Evolutionary conservation across 257 asterid species (phyloP).

Genomic region (Lycium barbarum): DNA sequence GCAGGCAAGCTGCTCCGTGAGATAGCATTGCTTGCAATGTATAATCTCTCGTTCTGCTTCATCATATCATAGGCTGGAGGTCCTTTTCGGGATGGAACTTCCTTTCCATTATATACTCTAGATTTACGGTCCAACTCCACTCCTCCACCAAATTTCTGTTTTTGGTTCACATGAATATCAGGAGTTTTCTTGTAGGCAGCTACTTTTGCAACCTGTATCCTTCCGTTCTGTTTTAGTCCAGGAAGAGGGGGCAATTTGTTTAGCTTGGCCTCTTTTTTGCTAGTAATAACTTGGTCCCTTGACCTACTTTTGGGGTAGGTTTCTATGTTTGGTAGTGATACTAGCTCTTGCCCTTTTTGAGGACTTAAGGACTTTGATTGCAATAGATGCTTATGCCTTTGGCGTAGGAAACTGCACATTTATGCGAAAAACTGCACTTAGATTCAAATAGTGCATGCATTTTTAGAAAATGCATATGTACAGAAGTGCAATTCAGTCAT

Average conservation of each 20-base stretch:
- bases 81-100: conserved; percentile 23
- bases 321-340: conserved; percentile 30
- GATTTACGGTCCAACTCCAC: conserved; percentile 43
- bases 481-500: not conserved
- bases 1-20: conserved; percentile 18
- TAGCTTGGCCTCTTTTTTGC: conserved; percentile 42
- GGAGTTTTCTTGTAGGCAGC: conserved; percentile 28
- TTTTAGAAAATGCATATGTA: not conserved
- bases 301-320: conserved; percentile 40
- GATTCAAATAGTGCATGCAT: not conserved
- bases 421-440: not conserved
- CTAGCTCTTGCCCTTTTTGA: conserved; percentile 42
- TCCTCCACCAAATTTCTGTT: conserved; percentile 27
- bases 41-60: conserved; percentile 49
- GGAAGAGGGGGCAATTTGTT: conserved; percentile 52
- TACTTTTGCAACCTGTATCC: conserved; percentile 45
- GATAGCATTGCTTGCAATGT: conserved; percentile 43
- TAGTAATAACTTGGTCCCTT: conserved; percentile 35
- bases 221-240: conserved; percentile 46
- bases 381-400: conserved; percentile 53
- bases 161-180: conserved; percentile 41
- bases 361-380: conserved; percentile 39
- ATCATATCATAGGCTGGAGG: conserved; percentile 38
- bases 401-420: conserved; percentile 60
- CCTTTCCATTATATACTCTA: conserved; percentile 44